These are phyloP conservation scores for Aspergillus quadrilineatus DNA, from an alignment of 2,329 filamentous ascomycete species.

Conservation along the genomic window DNA sequence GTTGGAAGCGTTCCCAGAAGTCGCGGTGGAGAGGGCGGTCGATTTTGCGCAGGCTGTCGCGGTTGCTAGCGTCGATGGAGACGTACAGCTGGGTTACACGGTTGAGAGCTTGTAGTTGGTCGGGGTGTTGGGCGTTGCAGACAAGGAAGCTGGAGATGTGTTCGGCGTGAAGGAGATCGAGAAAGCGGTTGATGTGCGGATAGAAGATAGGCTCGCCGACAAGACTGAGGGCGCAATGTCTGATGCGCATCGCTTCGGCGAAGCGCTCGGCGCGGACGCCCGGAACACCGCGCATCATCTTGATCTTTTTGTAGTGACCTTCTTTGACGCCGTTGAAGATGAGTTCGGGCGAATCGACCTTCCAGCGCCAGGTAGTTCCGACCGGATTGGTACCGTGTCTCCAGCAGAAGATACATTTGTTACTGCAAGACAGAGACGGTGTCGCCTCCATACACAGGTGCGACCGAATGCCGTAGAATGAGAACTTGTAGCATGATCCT, in stretches of 20 bases:
- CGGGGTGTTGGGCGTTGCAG: constrained; percentile 95
- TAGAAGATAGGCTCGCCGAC: constrained; percentile 99
- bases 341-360: constrained; percentile 83
- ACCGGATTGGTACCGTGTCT: constrained; percentile 96
- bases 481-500: constrained; percentile 96
- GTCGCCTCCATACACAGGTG: constrained; percentile 99
- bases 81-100: constrained; percentile 96
- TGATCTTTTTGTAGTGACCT: constrained; percentile 95
- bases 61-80: constrained; percentile 90
- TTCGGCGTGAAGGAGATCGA: constrained; percentile 77
- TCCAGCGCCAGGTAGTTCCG: constrained; percentile 94
- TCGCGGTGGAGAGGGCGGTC: constrained; percentile 90
- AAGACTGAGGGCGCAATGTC: constrained; percentile 86
- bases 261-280: constrained; percentile 90
- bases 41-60: constrained; percentile 81
- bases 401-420: constrained; percentile 99
- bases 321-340: constrained; percentile 90
- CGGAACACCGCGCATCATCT: constrained; percentile 91
- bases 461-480: constrained; percentile 93
- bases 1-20: constrained; percentile 94
- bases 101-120: constrained; percentile 76
- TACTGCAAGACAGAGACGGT: constrained; percentile 89
- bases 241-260: constrained; percentile 85
- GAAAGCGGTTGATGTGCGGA: constrained; percentile 91
- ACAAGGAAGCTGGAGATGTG: constrained; percentile 93